These are phyloP conservation scores for Porpolomopsis calyptriformis DNA, from an alignment of 768 basidiomycete species.

Conservation along the genomic window DNA sequence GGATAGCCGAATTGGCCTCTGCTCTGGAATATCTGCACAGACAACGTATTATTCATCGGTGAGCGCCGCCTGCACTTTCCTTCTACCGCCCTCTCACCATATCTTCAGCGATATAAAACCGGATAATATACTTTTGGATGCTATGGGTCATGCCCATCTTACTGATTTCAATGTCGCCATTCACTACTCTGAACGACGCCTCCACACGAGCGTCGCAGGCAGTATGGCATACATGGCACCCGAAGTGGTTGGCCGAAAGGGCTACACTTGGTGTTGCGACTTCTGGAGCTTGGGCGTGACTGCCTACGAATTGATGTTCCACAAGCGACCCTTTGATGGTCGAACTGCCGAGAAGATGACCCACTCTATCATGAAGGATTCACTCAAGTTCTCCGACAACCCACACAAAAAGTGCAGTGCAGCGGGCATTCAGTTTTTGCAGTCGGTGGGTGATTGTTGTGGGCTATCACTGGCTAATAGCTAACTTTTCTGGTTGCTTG, in stretches of 20 bases:
- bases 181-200: slow-evolving; percentile 82
- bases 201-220: slow-evolving; percentile 90
- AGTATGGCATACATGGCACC: slow-evolving; percentile 93
- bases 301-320: slow-evolving; percentile 82
- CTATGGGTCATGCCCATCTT: slow-evolving; percentile 88
- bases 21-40: slow-evolving; percentile 84
- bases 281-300: slow-evolving; percentile 95
- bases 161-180: slow-evolving; percentile 99
- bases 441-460: slow-evolving; percentile 42
- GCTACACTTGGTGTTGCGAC: slow-evolving; percentile 88
- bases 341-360: slow-evolving; percentile 83
- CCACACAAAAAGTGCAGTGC: slow-evolving; percentile 49
- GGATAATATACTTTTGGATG: slow-evolving; percentile 92
- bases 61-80: slow-evolving; percentile 16
- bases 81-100: slow-evolving; percentile 9
- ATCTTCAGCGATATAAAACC: slow-evolving; percentile 81
- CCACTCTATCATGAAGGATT: slow-evolving; percentile 72
- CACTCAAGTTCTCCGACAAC: slow-evolving; percentile 67
- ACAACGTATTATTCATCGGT: slow-evolving; percentile 93
- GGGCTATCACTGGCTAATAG: slow-evolving; percentile 3
- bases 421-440: slow-evolving; percentile 56
- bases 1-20: slow-evolving; percentile 78
- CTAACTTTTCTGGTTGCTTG: slow-evolving; percentile 12
- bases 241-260: slow-evolving; percentile 78
- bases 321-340: slow-evolving; percentile 80